These are phyloP conservation scores for Raffaelea albimanens DNA, from an alignment of 2,329 filamentous ascomycete genomes.

Conservation along the genomic window DNA sequence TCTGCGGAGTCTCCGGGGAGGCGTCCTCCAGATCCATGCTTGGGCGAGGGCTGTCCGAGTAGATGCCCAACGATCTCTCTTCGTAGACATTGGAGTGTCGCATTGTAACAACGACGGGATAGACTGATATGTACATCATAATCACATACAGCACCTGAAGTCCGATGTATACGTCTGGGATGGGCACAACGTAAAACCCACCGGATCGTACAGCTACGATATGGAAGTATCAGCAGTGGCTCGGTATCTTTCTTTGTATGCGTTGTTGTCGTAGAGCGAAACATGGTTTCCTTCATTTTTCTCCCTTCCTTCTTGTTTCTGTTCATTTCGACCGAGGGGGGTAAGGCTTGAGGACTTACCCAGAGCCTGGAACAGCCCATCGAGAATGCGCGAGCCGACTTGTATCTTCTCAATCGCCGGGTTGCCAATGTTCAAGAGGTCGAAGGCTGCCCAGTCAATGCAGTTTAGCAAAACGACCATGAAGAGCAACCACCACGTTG, in stretches of 20 bases:
- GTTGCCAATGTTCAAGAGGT: conserved; percentile 56
- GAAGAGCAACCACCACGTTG: conserved; percentile 57
- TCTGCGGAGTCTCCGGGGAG: not conserved
- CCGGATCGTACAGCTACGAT: conserved; percentile 50
- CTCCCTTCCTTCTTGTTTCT: too few relatives aligned
- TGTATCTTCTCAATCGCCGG: conserved; percentile 41
- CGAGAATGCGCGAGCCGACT: conserved; percentile 44
- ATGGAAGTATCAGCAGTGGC: too few relatives aligned
- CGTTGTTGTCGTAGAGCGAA: too few relatives aligned
- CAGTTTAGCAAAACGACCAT: conserved; percentile 52
- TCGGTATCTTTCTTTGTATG: too few relatives aligned
- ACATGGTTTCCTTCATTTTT: too few relatives aligned
- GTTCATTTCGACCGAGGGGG: too few relatives aligned
- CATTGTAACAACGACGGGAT: conserved; percentile 54
- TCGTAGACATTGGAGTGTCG: conserved; percentile 65
- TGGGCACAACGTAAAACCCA: conserved; percentile 56
- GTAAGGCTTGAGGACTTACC: conserved; percentile 26
- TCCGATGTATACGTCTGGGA: conserved; percentile 45
- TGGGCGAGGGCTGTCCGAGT: conserved; percentile 24
- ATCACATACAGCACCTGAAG: conserved; percentile 52
- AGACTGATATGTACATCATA: conserved; percentile 59
- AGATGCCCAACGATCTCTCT: conserved; percentile 55
- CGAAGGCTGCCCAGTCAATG: conserved; percentile 56
- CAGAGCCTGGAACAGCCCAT: conserved; percentile 56
- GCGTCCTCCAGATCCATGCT: conserved; percentile 1